These are phyloP conservation scores for Byssothecium circinans DNA, from an alignment of 2,329 filamentous ascomycete genomes.

Conservation along the genomic window DNA sequence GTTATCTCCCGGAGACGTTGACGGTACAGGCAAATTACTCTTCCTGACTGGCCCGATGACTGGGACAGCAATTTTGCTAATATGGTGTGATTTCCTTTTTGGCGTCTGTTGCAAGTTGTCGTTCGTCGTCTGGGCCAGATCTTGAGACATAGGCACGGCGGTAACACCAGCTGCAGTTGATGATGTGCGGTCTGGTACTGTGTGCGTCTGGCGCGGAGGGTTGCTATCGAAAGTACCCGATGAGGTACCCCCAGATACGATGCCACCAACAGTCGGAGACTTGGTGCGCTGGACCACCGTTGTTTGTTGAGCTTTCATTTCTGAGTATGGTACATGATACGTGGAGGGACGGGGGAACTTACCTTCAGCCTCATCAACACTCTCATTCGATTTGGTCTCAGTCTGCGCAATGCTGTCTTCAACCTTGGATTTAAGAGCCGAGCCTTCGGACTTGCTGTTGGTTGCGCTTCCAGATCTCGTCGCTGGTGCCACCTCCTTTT, in stretches of 20 bases:
- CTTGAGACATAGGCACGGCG: neutral
- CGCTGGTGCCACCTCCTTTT: conserved; percentile 10
- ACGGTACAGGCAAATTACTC: neutral
- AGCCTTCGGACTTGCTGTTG: conserved; percentile 2
- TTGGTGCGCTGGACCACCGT: neutral
- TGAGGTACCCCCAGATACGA: neutral
- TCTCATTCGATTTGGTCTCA: conserved; percentile 2
- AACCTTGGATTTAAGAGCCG: conserved; percentile 1
- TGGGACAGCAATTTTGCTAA: conserved; percentile 18
- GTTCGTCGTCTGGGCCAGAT: neutral
- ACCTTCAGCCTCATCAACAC: conserved; percentile 12
- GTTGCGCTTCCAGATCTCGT: neutral
- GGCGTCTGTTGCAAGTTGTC: conserved; percentile 1
- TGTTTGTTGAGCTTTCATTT: conserved; percentile 11
- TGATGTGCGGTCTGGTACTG: neutral
- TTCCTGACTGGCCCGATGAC: conserved; percentile 9
- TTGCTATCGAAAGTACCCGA: neutral
- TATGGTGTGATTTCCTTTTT: conserved; percentile 10
- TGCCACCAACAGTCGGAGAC: neutral
- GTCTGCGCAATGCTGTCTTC: neutral
- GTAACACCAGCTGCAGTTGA: neutral
- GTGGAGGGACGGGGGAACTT: conserved; percentile 7
- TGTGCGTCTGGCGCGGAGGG: neutral
- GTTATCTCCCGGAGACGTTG: neutral
- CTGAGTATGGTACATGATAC: conserved; percentile 17